Evolutionary conservation across 2,329 filamentous ascomycete species (phyloP).

Genomic region (Aspergillus tanneri): DNA sequence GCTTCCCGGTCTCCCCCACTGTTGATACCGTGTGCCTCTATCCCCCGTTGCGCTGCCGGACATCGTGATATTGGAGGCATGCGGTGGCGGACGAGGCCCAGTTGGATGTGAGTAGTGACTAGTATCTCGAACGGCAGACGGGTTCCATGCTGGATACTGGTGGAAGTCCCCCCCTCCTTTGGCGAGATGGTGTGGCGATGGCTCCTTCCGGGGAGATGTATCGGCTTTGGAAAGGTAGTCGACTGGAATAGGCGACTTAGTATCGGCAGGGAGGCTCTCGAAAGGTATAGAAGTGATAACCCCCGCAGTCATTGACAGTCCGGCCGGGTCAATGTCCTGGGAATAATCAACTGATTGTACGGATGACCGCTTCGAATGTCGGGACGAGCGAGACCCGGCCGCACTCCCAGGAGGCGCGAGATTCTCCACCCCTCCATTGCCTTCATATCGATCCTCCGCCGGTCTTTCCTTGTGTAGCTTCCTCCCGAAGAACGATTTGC

Average conservation of each 20-base stretch:
- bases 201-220: slow-evolving; percentile 63
- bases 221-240: slow-evolving; percentile 71
- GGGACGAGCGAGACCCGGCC: slow-evolving; percentile 67
- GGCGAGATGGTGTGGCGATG: slow-evolving; percentile 78
- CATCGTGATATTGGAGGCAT: slow-evolving; percentile 58
- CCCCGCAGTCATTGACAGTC: slow-evolving; percentile 72
- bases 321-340: slow-evolving; percentile 58
- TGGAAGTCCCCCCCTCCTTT: slow-evolving; percentile 75
- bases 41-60: slow-evolving; percentile 72
- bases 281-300: slow-evolving; percentile 88
- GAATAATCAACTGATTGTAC: slow-evolving; percentile 69
- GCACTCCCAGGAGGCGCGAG: slow-evolving; percentile 63
- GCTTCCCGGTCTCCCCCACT: slow-evolving; percentile 67
- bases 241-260: slow-evolving; percentile 67
- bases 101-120: slow-evolving; percentile 58
- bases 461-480: slow-evolving; percentile 72
- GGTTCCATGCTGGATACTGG: slow-evolving; percentile 77
- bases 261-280: slow-evolving; percentile 65
- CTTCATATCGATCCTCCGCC: slow-evolving; percentile 62
- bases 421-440: slow-evolving; percentile 58
- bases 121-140: slow-evolving; percentile 50
- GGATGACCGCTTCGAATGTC: slow-evolving; percentile 71
- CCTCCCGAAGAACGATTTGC: slow-evolving; percentile 84
- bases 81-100: slow-evolving; percentile 61
- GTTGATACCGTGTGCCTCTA: slow-evolving; percentile 69